Percentiles rank a stretch among this genome's conserved stretches.
Evolutionary conservation across 108 stramenopile genomes (phyloP).

Genomic region (Skeletonema potamos): DNA sequence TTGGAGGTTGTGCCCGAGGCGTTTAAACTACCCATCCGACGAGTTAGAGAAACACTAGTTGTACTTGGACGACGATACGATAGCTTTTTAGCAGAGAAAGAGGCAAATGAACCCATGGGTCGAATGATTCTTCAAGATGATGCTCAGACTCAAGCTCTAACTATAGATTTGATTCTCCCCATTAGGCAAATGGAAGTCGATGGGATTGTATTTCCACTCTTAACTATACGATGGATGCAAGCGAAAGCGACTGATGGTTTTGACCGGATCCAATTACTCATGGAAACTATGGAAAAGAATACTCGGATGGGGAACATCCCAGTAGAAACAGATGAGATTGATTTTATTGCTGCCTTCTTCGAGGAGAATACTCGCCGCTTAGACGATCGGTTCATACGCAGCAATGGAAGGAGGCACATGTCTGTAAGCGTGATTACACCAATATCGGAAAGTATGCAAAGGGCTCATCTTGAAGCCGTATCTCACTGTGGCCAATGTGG

Average conservation of each 20-base stretch:
- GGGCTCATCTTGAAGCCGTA: not conserved
- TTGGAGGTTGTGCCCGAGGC: conserved; percentile 1
- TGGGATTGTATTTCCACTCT: conserved; percentile 5
- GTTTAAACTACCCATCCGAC: conserved; percentile 8
- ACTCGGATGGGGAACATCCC: not conserved
- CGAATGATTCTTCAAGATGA: conserved; percentile 9
- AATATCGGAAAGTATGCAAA: conserved; percentile 3
- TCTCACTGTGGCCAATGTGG: conserved; percentile 2
- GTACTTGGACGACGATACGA: not conserved
- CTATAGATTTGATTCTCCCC: conserved; percentile 6
- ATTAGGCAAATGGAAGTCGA: conserved; percentile 1
- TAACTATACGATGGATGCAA: not conserved
- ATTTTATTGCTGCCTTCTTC: conserved; percentile 1
- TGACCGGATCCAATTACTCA: not conserved
- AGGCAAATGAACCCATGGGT: conserved; percentile 4
- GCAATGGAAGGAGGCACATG: not conserved
- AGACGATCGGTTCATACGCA: not conserved
- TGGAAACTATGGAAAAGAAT: conserved; percentile 5
- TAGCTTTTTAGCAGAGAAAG: not conserved
- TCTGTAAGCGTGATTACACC: conserved; percentile 12
- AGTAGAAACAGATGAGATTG: not conserved
- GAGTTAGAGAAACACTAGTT: not conserved
- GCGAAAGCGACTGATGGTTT: conserved; percentile 2
- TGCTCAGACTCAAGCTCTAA: conserved; percentile 1
- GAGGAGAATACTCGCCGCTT: not conserved